phyloP scores from a whole-genome alignment of 2,329 filamentous ascomycete species.

The Ceratocystis albifundus region DNA sequence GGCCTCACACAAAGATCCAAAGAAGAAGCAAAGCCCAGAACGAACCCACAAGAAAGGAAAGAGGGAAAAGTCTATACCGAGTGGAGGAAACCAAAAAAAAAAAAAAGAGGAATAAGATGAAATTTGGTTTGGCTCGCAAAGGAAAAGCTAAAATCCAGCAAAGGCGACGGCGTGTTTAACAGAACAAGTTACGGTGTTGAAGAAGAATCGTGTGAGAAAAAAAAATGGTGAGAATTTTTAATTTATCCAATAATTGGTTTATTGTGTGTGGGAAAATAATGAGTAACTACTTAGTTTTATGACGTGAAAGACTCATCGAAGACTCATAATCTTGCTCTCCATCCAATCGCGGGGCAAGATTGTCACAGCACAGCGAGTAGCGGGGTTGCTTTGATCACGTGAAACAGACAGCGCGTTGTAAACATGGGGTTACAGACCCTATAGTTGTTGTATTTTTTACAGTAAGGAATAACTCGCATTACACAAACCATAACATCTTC shows the following conservation, averaged over 20 bases:
- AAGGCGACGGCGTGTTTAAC: no score
- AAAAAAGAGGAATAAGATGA: conserved; percentile 9
- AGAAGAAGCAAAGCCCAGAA: not conserved
- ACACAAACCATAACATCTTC: no score
- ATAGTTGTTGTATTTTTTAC: not conserved
- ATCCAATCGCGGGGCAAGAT: conserved; percentile 4
- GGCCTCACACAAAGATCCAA: not conserved
- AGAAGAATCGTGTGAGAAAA: conserved; percentile 2
- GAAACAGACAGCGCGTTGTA: not conserved
- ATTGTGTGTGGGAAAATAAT: not conserved
- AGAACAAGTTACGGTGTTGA: no score
- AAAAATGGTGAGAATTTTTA: not conserved
- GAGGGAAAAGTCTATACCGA: not conserved
- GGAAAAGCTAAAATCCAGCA: not conserved
- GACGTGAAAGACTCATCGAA: conserved; percentile 9
- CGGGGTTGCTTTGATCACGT: not conserved
- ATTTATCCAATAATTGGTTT: not conserved
- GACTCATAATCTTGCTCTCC: not conserved
- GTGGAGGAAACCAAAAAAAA: not conserved
- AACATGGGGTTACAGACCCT: not conserved
- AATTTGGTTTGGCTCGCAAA: not conserved
- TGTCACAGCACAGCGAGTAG: not conserved
- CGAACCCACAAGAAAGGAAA: not conserved
- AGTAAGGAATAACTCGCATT: no score
- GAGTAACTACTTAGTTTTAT: not conserved